Percentiles rank a stretch among this genome's conserved stretches.
Conservation (phyloP, 1,284 basidiomycete species). For the Afroboletus lepidellus region DNA sequence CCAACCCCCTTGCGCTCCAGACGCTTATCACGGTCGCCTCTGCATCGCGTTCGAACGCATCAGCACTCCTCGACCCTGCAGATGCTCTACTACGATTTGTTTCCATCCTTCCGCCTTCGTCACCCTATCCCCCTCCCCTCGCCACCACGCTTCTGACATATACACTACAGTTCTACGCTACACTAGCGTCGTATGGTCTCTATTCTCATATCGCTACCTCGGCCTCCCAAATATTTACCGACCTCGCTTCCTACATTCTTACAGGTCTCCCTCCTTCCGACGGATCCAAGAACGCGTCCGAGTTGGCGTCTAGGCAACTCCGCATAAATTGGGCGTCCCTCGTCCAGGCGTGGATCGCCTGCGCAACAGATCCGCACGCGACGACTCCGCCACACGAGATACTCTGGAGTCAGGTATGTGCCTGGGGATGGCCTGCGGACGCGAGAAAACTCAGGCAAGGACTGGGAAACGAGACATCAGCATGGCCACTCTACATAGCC, state of each 20-base stretch:
- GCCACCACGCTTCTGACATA: slow-evolving; percentile 50
- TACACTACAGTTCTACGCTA: slow-evolving; percentile 66
- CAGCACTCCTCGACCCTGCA: slow-evolving; percentile 51
- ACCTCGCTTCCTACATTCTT: slow-evolving; percentile 45
- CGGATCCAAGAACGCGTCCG: slow-evolving; percentile 1
- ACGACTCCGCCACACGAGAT: slow-evolving; percentile 87
- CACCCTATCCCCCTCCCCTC: slow-evolving; percentile 43
- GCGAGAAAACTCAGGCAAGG: slow-evolving; percentile 36
- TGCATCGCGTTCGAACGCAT: slow-evolving; percentile 69
- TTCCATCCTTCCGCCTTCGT: slow-evolving; percentile 55
- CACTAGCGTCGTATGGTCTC: slow-evolving; percentile 77
- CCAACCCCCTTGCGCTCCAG: slow-evolving; percentile 55
- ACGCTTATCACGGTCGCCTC: slow-evolving; percentile 61
- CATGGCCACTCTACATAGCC: slow-evolving; percentile 40
- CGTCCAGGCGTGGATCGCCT: slow-evolving; percentile 74
- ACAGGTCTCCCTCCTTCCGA: slow-evolving; percentile 18
- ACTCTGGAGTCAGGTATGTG: slow-evolving; percentile 82
- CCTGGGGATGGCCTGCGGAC: slow-evolving; percentile 74
- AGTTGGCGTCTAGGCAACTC: slow-evolving; percentile 27
- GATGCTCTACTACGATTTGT: slow-evolving; percentile 79
- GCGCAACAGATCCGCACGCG: slow-evolving; percentile 85
- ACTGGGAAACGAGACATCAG: slow-evolving; percentile 17
- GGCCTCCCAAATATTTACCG: slow-evolving; percentile 53
- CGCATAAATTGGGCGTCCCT: slow-evolving; percentile 52
- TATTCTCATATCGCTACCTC: slow-evolving; percentile 66